Evolutionary conservation across 1,139 yeast genomes (phyloP), one percentile per base, ranked within the genome.

Genomic region (Komagataea norvegica): DNA sequence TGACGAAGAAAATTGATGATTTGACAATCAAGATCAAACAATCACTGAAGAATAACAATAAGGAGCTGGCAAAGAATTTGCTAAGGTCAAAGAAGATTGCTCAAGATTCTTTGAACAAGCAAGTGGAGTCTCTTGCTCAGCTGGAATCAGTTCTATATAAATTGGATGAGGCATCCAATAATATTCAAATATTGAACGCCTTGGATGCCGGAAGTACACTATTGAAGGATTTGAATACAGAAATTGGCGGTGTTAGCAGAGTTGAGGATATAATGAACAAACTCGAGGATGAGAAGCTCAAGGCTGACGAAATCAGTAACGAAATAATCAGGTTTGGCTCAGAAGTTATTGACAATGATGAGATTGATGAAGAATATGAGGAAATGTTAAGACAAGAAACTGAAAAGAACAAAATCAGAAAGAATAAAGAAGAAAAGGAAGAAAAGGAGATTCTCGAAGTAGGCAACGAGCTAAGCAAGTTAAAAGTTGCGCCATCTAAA

Each of bases 91-190:
- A 59, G 42, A 57, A 58, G 36, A 32, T 57, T 8, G 55, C 64
- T 3, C 56, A 54, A 16, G 55, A 54, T 16, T 61, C 72, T 0
- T 54, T 68, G 24, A 51, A 53, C 3, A 59, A 57, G 17, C 59
- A 68, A 5, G 44, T 60, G 2, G 44, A 45, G 4, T 56, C 69
- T 3, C 56, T 60, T n/a, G 56, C 54, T 26, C 72, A 72, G 36
- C 51, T 77, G 19, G 54, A 53, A 14, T 51, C 60, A 3, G 57
- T 75, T 0, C 49, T 72, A 25, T 49, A 55, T 29, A 72, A 72
- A 45, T 66, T 77, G 30, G 68, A 74, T 46, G 70, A 72, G 39
- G 70, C 79, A 2, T 59, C 64, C 11, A 59, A 70, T 3, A 75
- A 74, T 45, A 53, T 60, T 5, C 54, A 61, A 14, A 47, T 73